Evolutionary conservation across 345 rosid genomes (phyloP).

Genomic region (Salix exigua): DNA sequence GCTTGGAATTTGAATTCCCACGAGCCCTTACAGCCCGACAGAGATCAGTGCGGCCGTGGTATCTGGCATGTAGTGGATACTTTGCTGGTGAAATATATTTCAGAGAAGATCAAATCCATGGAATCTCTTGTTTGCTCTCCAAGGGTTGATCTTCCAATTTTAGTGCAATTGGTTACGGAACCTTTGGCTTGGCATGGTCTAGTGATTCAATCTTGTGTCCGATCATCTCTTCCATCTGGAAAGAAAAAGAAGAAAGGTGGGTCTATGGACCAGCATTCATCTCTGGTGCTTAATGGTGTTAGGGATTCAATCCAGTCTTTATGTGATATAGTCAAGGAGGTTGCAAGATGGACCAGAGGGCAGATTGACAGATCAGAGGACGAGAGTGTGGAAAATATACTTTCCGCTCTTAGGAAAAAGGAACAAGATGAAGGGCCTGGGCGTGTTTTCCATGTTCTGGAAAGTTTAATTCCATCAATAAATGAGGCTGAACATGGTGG

Average conservation of each 20-base stretch:
- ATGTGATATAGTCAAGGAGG: constrained; percentile 45
- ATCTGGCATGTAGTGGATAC: constrained; percentile 52
- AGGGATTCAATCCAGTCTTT: constrained; percentile 51
- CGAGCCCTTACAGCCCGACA: constrained; percentile 35
- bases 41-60: constrained; percentile 19
- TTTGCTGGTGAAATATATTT: constrained; percentile 49
- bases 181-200: constrained; percentile 89
- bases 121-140: constrained; percentile 45
- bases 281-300: constrained; percentile 35
- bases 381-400: constrained; percentile 44
- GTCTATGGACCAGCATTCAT: constrained; percentile 40
- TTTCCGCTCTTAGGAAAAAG: constrained; percentile 40
- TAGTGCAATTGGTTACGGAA: constrained; percentile 72
- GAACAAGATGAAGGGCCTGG: constrained; percentile 62
- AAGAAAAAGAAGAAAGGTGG: constrained; percentile 90
- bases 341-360: constrained; percentile 44
- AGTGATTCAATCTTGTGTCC: constrained; percentile 66
- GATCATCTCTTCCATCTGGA: constrained; percentile 71
- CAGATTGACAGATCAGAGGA: constrained; percentile 52
- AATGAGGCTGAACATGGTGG: constrained; percentile 52
- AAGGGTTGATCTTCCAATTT: constrained; percentile 39
- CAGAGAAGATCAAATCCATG: constrained; percentile 46
- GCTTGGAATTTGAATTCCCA: constrained; percentile 73
- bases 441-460: constrained; percentile 51
- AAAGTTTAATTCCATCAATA: constrained; percentile 35